Base-by-base conservation (phyloP, 768 basidiomycete genomes). In the Rhodotorula taiwanensis region DNA sequence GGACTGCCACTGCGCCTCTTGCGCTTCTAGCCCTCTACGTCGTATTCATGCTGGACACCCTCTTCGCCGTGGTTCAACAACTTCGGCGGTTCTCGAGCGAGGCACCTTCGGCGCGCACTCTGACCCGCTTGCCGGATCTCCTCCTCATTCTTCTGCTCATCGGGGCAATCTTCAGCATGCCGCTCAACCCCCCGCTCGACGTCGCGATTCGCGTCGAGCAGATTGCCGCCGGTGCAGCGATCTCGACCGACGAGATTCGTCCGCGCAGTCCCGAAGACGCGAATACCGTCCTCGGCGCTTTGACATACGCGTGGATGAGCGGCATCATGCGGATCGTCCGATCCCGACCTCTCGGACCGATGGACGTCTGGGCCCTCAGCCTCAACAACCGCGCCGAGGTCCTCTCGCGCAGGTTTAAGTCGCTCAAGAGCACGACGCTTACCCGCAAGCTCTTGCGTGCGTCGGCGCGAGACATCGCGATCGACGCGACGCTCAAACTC, bases 311-410 rank as follows among this genome's bases (percentile, higher is more conserved):
- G 5, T 71, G 70, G 70, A 58, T 71, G 55, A 42, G 31, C 39
- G 34, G 36, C 6, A 33, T 71, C 42, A 64, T 71, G 59, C 16
- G 10, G 1, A 15, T 59, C 3, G 61, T 61, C 13, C 30, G 27
- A 1, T 21, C 18, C 20, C 61, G 68, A 10, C 55, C 70, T 11
- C 49, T 71, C 6, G 27, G 34, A 6, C 50, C 64, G 1, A 27
- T n/a, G 42, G 70, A 71, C 33, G 64, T 71, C 0, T 71, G 64
- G 58, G 48, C 52, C 14, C 65, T 71, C n/a, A 62, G 64, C 27
- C 43, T 63, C 21, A 68, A 47, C 39, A 66, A 70, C 36, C 58
- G 62, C 6, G 54, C 61, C 20, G 57, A 62, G 33, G 64, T 71
- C 8, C 57, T 71, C 23, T 36, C 52, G 5, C 28, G 60, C 2